phyloP scores from a whole-genome alignment of 495 filamentous ascomycete genomes.

The Penicillium tannophilum region DNA sequence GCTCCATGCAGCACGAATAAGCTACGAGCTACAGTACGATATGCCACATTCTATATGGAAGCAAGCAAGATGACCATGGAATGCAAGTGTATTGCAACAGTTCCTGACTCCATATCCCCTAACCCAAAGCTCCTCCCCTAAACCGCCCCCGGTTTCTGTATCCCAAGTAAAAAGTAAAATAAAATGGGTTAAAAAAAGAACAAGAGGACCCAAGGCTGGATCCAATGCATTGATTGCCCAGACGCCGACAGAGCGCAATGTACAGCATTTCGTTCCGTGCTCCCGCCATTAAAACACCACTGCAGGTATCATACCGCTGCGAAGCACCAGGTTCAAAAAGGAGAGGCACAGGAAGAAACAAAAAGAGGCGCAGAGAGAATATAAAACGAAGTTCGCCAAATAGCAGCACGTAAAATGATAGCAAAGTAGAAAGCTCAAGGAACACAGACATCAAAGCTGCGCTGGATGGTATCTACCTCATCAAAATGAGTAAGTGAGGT shows the following conservation, averaged over 20 bases:
- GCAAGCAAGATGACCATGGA: constrained; percentile 8
- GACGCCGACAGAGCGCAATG: constrained; percentile 31
- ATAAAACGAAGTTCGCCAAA: constrained; percentile 18
- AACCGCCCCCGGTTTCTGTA: constrained; percentile 9
- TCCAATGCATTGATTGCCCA: constrained; percentile 35
- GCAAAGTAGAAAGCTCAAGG: constrained; percentile 9
- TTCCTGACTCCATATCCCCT: constrained; percentile 22
- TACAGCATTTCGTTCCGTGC: constrained; percentile 24
- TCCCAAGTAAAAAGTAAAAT: constrained; percentile 7
- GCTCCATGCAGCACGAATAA: background rate
- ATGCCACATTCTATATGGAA: background rate
- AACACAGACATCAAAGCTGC: constrained; percentile 17
- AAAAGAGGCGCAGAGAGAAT: constrained; percentile 7
- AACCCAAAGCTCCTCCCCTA: constrained; percentile 12
- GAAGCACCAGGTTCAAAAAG: constrained; percentile 5
- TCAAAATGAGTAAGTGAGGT: constrained; percentile 27
- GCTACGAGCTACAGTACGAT: background rate
- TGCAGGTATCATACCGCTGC: constrained; percentile 16
- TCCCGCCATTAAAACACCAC: constrained; percentile 13
- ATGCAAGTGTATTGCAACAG: constrained; percentile 23
- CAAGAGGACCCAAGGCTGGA: constrained; percentile 13
- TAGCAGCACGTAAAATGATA: constrained; percentile 14
- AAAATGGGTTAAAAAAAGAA: background rate
- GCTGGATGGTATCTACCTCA: constrained; percentile 46
- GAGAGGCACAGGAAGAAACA: constrained; percentile 1